Percentiles rank a stretch among this genome's conserved stretches.
phyloP scores from a whole-genome alignment of 306 rosid species.

The Inga leiocalycina region DNA sequence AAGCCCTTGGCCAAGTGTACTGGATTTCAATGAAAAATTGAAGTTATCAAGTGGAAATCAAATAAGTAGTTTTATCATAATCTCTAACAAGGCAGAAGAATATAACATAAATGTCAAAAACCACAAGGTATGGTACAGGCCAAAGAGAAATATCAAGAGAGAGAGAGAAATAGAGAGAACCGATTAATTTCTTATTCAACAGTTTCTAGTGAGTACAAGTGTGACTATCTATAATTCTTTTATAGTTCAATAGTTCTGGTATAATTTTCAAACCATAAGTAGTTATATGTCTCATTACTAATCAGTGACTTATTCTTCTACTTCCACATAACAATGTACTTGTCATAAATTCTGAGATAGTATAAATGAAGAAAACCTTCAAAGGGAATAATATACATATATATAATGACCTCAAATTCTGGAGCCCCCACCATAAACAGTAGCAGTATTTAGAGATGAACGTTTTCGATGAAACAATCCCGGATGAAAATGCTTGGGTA shows the following conservation, averaged over 20 bases:
- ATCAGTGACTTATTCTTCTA: no score
- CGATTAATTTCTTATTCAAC: no score
- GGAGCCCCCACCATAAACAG: constrained; percentile 99
- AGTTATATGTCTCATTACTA: no score
- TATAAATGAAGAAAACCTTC: constrained; percentile 20
- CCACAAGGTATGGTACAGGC: background rate
- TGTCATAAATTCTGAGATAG: background rate
- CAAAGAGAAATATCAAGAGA: no score
- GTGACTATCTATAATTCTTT: no score
- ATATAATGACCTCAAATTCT: constrained; percentile 73
- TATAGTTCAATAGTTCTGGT: no score
- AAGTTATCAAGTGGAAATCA: background rate
- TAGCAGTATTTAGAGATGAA: constrained; percentile 84
- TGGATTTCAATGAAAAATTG: constrained; percentile 42
- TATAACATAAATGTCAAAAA: background rate
- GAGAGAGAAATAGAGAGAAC: no score
- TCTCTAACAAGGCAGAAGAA: background rate
- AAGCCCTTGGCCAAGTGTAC: constrained; percentile 99
- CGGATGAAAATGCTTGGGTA: constrained; percentile 62
- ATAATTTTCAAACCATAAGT: no score
- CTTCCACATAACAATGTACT: background rate
- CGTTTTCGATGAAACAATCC: constrained; percentile 63
- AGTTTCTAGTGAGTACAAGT: no score
- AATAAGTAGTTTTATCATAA: background rate
- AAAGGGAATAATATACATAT: background rate